A percentile compares a stretch with the other conserved stretches of the same genome.
phyloP scores from a whole-genome alignment of 2,329 filamentous ascomycete species.

The Huntiella moniliformis region DNA sequence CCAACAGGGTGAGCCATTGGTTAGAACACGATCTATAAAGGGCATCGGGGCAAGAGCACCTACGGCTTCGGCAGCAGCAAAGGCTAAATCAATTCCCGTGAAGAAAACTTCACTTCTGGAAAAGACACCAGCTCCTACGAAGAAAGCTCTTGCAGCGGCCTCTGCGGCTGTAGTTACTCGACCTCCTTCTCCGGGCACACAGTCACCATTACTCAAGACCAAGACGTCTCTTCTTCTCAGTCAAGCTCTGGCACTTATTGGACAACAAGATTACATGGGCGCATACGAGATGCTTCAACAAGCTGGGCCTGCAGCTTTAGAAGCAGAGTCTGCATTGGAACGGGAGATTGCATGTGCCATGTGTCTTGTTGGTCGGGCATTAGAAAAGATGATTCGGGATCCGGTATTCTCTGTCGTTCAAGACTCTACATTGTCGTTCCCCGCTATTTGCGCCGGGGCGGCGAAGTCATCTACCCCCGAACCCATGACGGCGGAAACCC shows the following conservation, averaged over 20 bases:
- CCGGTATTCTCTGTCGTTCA: conserved; percentile 77
- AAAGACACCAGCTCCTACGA: not conserved
- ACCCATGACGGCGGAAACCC: no score
- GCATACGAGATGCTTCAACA: conserved; percentile 37
- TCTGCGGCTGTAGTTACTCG: not conserved
- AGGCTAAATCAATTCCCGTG: not conserved
- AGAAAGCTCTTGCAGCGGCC: not conserved
- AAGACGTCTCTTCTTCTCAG: conserved; percentile 19
- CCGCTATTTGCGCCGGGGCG: conserved; percentile 35
- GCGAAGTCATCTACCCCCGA: no score
- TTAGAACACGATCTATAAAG: conserved; percentile 11
- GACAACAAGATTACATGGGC: conserved; percentile 35
- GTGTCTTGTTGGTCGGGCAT: conserved; percentile 47
- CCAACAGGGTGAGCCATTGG: conserved; percentile 13
- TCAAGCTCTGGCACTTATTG: conserved; percentile 26
- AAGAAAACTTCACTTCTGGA: not conserved
- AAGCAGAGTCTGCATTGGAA: conserved; percentile 21
- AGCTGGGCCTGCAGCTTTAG: conserved; percentile 18
- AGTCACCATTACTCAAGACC: conserved; percentile 17
- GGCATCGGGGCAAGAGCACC: conserved; percentile 14
- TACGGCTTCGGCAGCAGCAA: not conserved
- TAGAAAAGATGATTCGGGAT: conserved; percentile 56
- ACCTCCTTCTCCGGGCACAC: not conserved
- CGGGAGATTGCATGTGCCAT: conserved; percentile 46
- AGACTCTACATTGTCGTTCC: conserved; percentile 81